A percentile compares a stretch with the other conserved stretches of the same genome.
Evolutionary conservation across 805 yeast species (phyloP).

Genomic region (Blastobotrys peoriensis): DNA sequence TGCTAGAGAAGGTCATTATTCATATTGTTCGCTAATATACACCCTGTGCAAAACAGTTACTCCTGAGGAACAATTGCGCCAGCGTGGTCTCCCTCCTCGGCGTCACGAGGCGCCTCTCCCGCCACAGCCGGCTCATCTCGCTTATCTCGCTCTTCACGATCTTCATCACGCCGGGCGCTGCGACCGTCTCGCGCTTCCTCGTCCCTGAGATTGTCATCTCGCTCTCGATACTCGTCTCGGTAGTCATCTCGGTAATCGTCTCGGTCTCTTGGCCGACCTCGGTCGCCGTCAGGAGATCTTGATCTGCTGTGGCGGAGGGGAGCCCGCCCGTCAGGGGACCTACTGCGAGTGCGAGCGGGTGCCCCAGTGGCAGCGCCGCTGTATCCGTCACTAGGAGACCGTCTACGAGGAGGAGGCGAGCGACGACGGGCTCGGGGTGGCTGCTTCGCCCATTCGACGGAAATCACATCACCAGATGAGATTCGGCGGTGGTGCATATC

Average conservation of each 20-base stretch:
- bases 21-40: too few relatives aligned
- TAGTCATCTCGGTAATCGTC: background rate
- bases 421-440: slow-evolving; percentile 1
- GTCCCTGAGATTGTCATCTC: too few relatives aligned
- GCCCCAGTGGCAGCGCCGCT: background rate
- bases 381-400: background rate
- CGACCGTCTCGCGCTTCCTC: too few relatives aligned
- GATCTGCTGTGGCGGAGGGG: background rate
- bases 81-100: too few relatives aligned
- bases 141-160: too few relatives aligned
- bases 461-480: slow-evolving; percentile 23
- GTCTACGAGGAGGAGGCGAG: background rate
- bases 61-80: too few relatives aligned
- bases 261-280: background rate
- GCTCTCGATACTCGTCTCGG: too few relatives aligned
- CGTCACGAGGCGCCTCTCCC: too few relatives aligned
- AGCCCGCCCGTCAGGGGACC: background rate
- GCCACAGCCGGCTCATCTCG: too few relatives aligned
- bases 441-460: slow-evolving; percentile 20
- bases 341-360: background rate
- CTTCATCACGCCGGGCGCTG: too few relatives aligned
- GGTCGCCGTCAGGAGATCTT: background rate
- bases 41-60: too few relatives aligned
- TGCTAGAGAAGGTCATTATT: too few relatives aligned
- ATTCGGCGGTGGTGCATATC: slow-evolving; percentile 26